phyloP scores from a whole-genome alignment of 2,329 filamentous ascomycete genomes.

The Aquanectria penicillioides region DNA sequence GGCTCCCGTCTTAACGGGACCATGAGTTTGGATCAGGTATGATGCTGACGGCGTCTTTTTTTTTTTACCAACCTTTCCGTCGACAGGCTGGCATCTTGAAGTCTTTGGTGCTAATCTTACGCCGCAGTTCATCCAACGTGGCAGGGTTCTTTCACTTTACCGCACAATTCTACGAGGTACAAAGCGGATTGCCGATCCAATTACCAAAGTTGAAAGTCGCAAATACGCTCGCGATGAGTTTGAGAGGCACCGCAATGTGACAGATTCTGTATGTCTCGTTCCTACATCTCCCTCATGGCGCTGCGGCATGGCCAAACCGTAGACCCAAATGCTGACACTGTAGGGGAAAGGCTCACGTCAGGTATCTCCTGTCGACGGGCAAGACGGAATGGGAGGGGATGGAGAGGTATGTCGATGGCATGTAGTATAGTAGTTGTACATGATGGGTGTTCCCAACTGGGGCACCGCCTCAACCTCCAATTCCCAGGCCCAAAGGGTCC shows the following conservation, averaged over 20 bases:
- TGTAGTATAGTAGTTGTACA: conserved; percentile 49
- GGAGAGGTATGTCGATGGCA: conserved; percentile 56
- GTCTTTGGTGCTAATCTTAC: conserved; percentile 16
- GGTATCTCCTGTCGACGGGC: conserved; percentile 71
- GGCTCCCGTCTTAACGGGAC: conserved; percentile 47
- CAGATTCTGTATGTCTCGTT: conserved; percentile 61
- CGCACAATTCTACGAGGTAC: conserved; percentile 66
- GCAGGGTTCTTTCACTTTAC: conserved; percentile 66
- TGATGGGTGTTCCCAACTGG: conserved; percentile 20
- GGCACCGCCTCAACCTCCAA: conserved; percentile 18
- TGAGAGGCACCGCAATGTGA: conserved; percentile 65
- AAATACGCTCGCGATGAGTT: conserved; percentile 69
- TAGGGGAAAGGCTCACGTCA: conserved; percentile 62
- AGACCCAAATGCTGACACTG: conserved; percentile 18
- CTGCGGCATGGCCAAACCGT: not conserved
- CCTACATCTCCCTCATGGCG: not conserved
- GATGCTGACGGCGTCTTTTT: not conserved
- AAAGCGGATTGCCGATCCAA: conserved; percentile 59
- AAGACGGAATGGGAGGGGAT: conserved; percentile 74
- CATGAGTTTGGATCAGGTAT: conserved; percentile 69
- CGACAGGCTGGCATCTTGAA: not conserved
- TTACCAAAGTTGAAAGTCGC: conserved; percentile 64
- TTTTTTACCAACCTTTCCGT: not conserved
- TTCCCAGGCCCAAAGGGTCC: conserved; percentile 6
- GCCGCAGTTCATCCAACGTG: conserved; percentile 67